Percentiles rank a stretch among this genome's conserved stretches.
These are phyloP conservation scores for Apiospora hydei DNA, from an alignment of 2,329 filamentous ascomycete genomes.

Conservation along the genomic window DNA sequence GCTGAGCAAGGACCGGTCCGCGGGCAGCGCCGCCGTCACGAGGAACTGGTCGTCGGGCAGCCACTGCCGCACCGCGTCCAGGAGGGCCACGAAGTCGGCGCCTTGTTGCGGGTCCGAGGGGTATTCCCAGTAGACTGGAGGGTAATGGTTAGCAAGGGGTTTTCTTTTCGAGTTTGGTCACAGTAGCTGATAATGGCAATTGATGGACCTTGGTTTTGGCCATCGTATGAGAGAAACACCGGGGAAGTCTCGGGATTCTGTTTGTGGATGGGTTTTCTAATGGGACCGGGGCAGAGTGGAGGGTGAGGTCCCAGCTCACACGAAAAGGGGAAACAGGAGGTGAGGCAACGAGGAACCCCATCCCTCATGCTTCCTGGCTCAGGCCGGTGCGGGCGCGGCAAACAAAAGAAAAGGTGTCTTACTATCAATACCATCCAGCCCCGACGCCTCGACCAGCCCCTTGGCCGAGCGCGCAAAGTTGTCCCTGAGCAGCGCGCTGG, in stretches of 20 bases:
- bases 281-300: background rate
- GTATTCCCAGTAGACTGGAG: conserved; percentile 81
- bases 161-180: background rate
- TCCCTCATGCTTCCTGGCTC: no score
- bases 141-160: background rate
- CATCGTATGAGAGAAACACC: background rate
- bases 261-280: background rate
- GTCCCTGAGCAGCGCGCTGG: conserved; percentile 65
- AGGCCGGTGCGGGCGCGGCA: no score
- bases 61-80: conserved; percentile 70
- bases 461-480: conserved; percentile 74
- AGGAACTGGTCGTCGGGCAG: conserved; percentile 74
- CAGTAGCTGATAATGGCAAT: background rate
- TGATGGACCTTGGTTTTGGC: background rate
- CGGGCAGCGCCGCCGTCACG: conserved; percentile 76
- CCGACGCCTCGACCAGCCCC: conserved; percentile 73
- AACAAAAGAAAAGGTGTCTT: conserved; percentile 31
- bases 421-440: conserved; percentile 81
- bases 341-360: no score
- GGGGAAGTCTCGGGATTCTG: background rate
- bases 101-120: conserved; percentile 72
- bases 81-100: conserved; percentile 72
- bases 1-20: conserved; percentile 69
- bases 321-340: no score
- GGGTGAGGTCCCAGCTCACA: background rate